Conservation (phyloP, 2,329 filamentous ascomycete genomes). For the Paraphaeosphaeria sporulosa region DNA sequence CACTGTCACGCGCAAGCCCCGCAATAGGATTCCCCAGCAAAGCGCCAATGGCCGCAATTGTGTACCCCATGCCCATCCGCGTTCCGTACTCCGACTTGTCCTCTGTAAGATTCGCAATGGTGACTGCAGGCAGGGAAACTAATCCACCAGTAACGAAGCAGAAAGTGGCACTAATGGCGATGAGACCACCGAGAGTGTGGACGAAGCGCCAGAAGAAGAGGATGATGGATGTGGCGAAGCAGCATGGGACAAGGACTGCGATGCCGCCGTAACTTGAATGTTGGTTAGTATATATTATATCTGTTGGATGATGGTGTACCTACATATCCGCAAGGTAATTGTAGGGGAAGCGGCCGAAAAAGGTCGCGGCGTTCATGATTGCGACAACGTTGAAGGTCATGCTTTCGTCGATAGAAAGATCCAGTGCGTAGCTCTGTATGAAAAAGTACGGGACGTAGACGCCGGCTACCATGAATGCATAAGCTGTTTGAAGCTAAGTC, state of each 20-base stretch:
- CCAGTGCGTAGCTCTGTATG: conserved; percentile 18
- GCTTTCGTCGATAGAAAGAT: conserved; percentile 54
- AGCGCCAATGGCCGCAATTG: conserved; percentile 49
- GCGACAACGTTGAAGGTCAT: conserved; percentile 62
- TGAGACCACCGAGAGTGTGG: conserved; percentile 39
- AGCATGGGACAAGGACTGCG: conserved; percentile 20
- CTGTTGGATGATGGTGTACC: not conserved
- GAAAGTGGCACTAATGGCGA: conserved; percentile 50
- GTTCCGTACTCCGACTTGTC: conserved; percentile 51
- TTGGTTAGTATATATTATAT: too few species aligned
- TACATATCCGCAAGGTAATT: conserved; percentile 60
- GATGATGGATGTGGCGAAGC: conserved; percentile 40
- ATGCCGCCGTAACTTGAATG: conserved; percentile 16
- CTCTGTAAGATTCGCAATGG: conserved; percentile 47
- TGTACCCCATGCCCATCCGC: conserved; percentile 54
- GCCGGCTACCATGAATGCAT: conserved; percentile 43
- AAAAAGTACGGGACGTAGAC: conserved; percentile 24
- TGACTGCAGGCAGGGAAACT: conserved; percentile 49
- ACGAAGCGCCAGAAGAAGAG: conserved; percentile 64
- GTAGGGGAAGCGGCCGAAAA: conserved; percentile 60
- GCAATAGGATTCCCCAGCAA: conserved; percentile 52
- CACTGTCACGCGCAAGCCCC: conserved; percentile 44
- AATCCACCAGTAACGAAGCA: conserved; percentile 50
- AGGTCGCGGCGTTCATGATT: conserved; percentile 62
- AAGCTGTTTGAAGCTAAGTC: conserved; percentile 16